These are phyloP conservation scores for Sphaerulina musiva DNA, from an alignment of 2,329 filamentous ascomycete genomes.

Conservation along the genomic window DNA sequence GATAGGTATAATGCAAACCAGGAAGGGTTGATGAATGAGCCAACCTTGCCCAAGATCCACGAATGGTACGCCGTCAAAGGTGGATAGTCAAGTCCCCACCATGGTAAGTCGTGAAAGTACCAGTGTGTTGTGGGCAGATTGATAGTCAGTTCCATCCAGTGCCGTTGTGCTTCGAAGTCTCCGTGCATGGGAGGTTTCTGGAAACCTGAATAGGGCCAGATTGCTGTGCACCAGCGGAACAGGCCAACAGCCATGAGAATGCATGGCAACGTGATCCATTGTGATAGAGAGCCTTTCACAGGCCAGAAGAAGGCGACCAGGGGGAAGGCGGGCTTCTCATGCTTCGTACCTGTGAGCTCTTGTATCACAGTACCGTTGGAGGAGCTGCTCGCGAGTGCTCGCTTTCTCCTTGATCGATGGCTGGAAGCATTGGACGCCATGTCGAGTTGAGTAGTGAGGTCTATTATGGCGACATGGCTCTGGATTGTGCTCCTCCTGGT, in stretches of 20 bases:
- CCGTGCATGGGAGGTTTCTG: slow-evolving; percentile 83
- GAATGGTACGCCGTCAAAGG: slow-evolving; percentile 97
- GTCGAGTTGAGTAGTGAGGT: not conserved
- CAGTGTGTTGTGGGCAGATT: slow-evolving; percentile 86
- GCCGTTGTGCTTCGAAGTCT: slow-evolving; percentile 94
- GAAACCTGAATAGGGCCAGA: slow-evolving; percentile 93
- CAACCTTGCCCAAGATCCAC: slow-evolving; percentile 86
- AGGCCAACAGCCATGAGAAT: slow-evolving; percentile 85
- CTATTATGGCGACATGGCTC: slow-evolving; percentile 11
- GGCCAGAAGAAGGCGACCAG: slow-evolving; percentile 94
- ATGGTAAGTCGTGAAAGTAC: slow-evolving; percentile 95
- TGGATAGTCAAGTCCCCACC: slow-evolving; percentile 98
- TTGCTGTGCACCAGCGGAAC: slow-evolving; percentile 83
- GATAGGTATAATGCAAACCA: slow-evolving; percentile 88
- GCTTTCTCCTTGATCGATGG: slow-evolving; percentile 37
- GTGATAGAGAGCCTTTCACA: slow-evolving; percentile 65
- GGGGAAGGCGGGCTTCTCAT: slow-evolving; percentile 67
- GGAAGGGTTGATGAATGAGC: slow-evolving; percentile 65
- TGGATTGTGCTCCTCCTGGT: not conserved
- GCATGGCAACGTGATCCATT: slow-evolving; percentile 86
- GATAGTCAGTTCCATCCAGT: slow-evolving; percentile 97
- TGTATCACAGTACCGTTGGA: slow-evolving; percentile 40
- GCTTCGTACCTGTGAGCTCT: slow-evolving; percentile 39
- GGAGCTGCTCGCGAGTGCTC: slow-evolving; percentile 37
- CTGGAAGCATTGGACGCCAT: slow-evolving; percentile 29